Percentiles rank a stretch among this genome's conserved stretches.
Evolutionary conservation across 441 rosid genomes (phyloP).

Genomic region (Lagerstroemia fauriei): DNA sequence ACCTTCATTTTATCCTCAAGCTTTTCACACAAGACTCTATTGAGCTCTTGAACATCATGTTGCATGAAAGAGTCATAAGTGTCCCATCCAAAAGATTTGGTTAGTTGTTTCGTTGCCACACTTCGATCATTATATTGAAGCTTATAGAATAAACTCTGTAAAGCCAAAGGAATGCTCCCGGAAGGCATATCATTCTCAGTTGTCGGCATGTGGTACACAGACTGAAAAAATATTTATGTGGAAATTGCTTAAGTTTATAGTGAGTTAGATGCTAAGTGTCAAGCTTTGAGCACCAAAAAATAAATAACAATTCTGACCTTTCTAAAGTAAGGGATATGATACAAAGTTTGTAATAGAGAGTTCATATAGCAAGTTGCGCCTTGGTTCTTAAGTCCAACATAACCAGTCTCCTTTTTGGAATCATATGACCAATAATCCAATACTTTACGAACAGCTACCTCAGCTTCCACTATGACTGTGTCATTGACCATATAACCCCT

Average conservation of each 20-base stretch:
- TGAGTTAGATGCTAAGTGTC: neutral
- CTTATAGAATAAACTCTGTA: constrained; percentile 9
- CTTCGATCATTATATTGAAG: constrained; percentile 23
- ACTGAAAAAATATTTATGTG: constrained; percentile 10
- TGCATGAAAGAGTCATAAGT: constrained; percentile 29
- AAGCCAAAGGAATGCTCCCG: constrained; percentile 29
- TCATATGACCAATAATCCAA: constrained; percentile 27
- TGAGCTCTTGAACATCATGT: constrained; percentile 29
- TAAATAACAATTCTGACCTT: constrained; percentile 13
- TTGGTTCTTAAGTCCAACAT: constrained; percentile 31
- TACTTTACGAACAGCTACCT: constrained; percentile 25
- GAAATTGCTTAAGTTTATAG: neutral
- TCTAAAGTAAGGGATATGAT: constrained; percentile 27
- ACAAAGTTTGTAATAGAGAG: constrained; percentile 27
- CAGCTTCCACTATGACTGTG: constrained; percentile 24
- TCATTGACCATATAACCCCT: constrained; percentile 22
- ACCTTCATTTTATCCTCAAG: constrained; percentile 22
- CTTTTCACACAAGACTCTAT: constrained; percentile 23
- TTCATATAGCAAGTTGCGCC: constrained; percentile 30
- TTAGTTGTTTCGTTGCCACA: constrained; percentile 25
- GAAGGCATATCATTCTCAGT: constrained; percentile 32
- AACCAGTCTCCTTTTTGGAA: constrained; percentile 28
- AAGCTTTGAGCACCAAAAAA: neutral
- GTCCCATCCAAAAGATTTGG: constrained; percentile 30
- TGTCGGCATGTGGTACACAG: constrained; percentile 30